These are phyloP conservation scores for Pseudovirgaria hyperparasitica DNA, from an alignment of 2,329 filamentous ascomycete genomes.

Conservation along the genomic window DNA sequence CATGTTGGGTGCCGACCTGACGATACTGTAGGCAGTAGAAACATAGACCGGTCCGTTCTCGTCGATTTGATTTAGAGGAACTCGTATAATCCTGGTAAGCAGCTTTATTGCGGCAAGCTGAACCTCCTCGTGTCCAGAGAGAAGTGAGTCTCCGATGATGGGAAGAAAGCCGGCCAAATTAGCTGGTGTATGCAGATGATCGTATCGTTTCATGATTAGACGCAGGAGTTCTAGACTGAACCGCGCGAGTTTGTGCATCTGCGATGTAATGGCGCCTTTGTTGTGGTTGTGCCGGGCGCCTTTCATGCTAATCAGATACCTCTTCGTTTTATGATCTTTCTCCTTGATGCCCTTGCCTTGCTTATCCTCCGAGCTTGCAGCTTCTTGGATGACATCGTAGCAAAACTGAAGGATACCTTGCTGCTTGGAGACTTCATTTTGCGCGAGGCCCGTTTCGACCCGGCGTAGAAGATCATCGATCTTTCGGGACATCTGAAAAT, in stretches of 20 bases:
- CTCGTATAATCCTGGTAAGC: slow-evolving; percentile 72
- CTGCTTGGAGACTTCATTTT: slow-evolving; percentile 66
- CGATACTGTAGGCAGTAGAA: slow-evolving; percentile 69
- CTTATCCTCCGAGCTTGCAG: slow-evolving; percentile 33
- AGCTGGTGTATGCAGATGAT: slow-evolving; percentile 61
- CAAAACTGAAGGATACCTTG: slow-evolving; percentile 85
- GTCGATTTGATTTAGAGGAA: slow-evolving; percentile 60
- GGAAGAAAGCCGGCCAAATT: slow-evolving; percentile 82
- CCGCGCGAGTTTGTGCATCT: slow-evolving; percentile 74
- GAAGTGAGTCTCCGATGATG: slow-evolving; percentile 74
- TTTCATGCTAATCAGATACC: slow-evolving; percentile 67
- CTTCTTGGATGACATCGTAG: slow-evolving; percentile 82
- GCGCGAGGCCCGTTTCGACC: slow-evolving; percentile 68
- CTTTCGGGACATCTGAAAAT: slow-evolving; percentile 71
- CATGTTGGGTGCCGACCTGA: slow-evolving; percentile 65
- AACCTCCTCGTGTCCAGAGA: slow-evolving; percentile 81
- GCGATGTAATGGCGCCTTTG: slow-evolving; percentile 59
- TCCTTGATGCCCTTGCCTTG: slow-evolving; percentile 14
- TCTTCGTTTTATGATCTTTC: slow-evolving; percentile 38
- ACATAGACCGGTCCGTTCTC: slow-evolving; percentile 65
- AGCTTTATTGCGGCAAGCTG: slow-evolving; percentile 78
- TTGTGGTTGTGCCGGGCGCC: slow-evolving; percentile 63
- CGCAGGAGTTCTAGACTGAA: slow-evolving; percentile 84
- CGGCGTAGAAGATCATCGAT: slow-evolving; percentile 79
- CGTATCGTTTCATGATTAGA: slow-evolving; percentile 74